phyloP scores from a whole-genome alignment of 2,329 filamentous ascomycete species.

The Aquanectria penicillioides region DNA sequence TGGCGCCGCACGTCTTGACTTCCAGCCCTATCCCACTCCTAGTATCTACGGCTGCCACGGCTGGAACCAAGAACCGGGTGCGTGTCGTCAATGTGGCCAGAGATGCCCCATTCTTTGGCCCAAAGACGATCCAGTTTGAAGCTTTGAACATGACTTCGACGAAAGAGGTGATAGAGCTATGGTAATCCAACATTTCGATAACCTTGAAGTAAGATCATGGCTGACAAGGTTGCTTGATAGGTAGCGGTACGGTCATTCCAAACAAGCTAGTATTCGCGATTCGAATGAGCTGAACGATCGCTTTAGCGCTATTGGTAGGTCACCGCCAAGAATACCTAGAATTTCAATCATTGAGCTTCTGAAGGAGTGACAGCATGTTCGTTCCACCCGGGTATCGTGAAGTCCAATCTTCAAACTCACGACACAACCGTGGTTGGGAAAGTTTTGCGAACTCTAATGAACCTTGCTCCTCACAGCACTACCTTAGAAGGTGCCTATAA shows the following conservation, averaged over 20 bases:
- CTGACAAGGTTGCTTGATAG: background rate
- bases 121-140: slow-evolving; percentile 31
- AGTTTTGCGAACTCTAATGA: slow-evolving; percentile 27
- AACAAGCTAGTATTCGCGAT: slow-evolving; percentile 33
- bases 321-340: background rate
- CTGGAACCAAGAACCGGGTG: slow-evolving; percentile 26
- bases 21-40: slow-evolving; percentile 30
- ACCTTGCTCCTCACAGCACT: slow-evolving; percentile 20
- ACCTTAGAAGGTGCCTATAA: slow-evolving; percentile 35
- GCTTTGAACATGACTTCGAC: slow-evolving; percentile 35
- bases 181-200: background rate
- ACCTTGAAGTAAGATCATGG: fast-evolving
- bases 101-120: slow-evolving; percentile 31
- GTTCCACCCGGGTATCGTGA: slow-evolving; percentile 36
- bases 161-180: slow-evolving; percentile 29
- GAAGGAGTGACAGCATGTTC: slow-evolving; percentile 40
- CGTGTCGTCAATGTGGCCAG: slow-evolving; percentile 40
- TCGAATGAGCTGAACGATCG: slow-evolving; percentile 34
- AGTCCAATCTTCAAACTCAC: slow-evolving; percentile 30
- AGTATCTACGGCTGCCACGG: slow-evolving; percentile 20
- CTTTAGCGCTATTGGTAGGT: slow-evolving; percentile 21
- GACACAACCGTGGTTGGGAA: slow-evolving; percentile 27
- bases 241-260: slow-evolving; percentile 35
- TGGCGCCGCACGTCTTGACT: slow-evolving; percentile 34
- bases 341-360: too few species aligned